These are phyloP conservation scores for Microstegium vimineum DNA, from an alignment of 176 grass and related monocot genomes.

Conservation along the genomic window DNA sequence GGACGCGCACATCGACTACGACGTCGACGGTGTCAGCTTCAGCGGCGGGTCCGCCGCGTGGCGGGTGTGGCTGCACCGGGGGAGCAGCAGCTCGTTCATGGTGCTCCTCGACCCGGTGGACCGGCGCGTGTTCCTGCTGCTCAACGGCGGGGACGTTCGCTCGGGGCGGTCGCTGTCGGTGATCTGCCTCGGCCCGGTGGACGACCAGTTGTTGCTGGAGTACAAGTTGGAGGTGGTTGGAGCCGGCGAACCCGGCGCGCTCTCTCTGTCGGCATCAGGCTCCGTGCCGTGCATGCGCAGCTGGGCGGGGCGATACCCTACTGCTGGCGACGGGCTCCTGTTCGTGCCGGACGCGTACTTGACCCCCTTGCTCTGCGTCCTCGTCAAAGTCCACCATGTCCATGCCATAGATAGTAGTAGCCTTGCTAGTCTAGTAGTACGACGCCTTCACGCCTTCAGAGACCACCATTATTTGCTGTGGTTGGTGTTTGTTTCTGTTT, in stretches of 20 bases:
- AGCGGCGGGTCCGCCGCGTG: background rate
- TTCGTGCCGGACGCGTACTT: background rate
- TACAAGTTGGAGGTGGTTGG: background rate
- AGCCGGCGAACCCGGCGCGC: background rate
- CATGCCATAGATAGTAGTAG: too few species aligned
- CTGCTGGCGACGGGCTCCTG: background rate
- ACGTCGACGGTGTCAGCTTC: background rate
- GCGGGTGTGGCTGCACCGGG: background rate
- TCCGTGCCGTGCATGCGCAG: background rate
- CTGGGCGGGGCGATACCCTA: constrained; percentile 2
- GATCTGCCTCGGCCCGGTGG: background rate
- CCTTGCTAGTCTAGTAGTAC: too few species aligned
- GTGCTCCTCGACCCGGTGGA: background rate
- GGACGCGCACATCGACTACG: background rate
- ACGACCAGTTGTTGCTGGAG: background rate
- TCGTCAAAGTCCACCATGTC: background rate
- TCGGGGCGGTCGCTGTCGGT: background rate
- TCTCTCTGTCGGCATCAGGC: background rate
- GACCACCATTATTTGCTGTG: too few species aligned
- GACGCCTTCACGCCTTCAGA: too few species aligned
- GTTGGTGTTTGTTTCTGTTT: too few species aligned
- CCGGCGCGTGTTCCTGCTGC: background rate
- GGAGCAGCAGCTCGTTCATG: background rate
- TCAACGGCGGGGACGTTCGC: background rate
- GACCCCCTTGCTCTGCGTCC: background rate